A percentile compares a stretch with the other conserved stretches of the same genome.
phyloP scores from a whole-genome alignment of 805 yeast genomes.

The Pichia pseudocactophila region DNA sequence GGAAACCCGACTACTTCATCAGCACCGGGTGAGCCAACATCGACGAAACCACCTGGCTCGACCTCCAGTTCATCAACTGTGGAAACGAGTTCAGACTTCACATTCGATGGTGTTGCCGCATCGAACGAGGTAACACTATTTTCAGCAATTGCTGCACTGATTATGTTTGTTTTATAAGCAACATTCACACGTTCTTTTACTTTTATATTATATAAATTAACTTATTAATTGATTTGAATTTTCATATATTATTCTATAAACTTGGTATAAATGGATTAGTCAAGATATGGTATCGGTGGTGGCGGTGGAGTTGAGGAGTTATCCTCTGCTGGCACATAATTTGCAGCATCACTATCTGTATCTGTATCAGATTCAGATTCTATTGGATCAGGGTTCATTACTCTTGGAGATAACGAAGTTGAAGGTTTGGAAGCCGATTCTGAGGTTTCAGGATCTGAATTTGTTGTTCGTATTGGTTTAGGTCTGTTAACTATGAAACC shows the following conservation, averaged over 20 bases:
- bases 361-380: not conserved
- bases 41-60: too few relatives aligned
- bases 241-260: too few relatives aligned
- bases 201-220: not conserved
- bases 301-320: not conserved
- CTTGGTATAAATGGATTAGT: not conserved
- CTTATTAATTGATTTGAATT: too few relatives aligned
- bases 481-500: slow-evolving; percentile 27
- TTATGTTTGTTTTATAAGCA: too few relatives aligned
- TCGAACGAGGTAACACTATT: too few relatives aligned
- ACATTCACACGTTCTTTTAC: too few relatives aligned
- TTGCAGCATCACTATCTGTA: not conserved
- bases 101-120: too few relatives aligned
- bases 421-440: not conserved
- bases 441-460: slow-evolving; percentile 3
- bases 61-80: too few relatives aligned
- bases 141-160: too few relatives aligned
- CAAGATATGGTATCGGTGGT: not conserved
- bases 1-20: too few relatives aligned
- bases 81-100: too few relatives aligned
- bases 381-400: not conserved
- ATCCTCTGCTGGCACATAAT: not conserved
- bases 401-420: not conserved
- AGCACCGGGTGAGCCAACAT: too few relatives aligned
- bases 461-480: slow-evolving; percentile 20